Conservation (phyloP, 371 early-diverging fungal species). For the Saksenaea vasiformis region DNA sequence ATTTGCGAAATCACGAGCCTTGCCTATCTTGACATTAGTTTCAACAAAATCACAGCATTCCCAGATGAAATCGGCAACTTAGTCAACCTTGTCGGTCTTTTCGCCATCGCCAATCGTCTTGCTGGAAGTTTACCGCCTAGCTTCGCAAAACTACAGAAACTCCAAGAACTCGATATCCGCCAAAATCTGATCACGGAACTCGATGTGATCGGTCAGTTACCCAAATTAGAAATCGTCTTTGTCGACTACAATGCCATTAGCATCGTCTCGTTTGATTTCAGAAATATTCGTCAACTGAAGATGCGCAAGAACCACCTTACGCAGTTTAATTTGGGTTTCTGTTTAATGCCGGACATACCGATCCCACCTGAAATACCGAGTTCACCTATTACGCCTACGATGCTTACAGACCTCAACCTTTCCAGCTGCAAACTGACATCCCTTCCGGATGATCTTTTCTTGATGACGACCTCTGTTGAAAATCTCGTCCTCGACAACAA, state of each 20-base stretch:
- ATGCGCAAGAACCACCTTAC: conserved; percentile 63
- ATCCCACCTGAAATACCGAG: not conserved
- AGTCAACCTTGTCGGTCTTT: conserved; percentile 55
- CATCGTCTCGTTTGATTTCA: conserved; percentile 44
- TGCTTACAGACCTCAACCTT: conserved; percentile 60
- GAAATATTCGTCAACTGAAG: conserved; percentile 40
- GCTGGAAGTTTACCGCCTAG: conserved; percentile 66
- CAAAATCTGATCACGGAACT: conserved; percentile 72
- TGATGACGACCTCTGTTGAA: conserved; percentile 56
- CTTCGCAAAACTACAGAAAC: conserved; percentile 54
- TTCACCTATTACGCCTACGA: conserved; percentile 15
- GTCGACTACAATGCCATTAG: conserved; percentile 71
- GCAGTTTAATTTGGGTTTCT: conserved; percentile 37
- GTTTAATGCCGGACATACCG: not conserved
- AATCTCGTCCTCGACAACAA: conserved; percentile 71
- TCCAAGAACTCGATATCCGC: conserved; percentile 76
- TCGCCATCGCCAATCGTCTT: conserved; percentile 75
- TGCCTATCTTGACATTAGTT: conserved; percentile 77
- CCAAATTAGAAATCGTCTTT: conserved; percentile 59
- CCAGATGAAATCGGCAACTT: conserved; percentile 77
- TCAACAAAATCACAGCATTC: conserved; percentile 76
- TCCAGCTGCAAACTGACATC: conserved; percentile 73
- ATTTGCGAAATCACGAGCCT: conserved; percentile 63
- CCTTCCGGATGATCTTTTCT: conserved; percentile 66
- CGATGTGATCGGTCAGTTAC: conserved; percentile 57